phyloP scores from a whole-genome alignment of 1,284 basidiomycete species.

The Fomitopsis betulina region DNA sequence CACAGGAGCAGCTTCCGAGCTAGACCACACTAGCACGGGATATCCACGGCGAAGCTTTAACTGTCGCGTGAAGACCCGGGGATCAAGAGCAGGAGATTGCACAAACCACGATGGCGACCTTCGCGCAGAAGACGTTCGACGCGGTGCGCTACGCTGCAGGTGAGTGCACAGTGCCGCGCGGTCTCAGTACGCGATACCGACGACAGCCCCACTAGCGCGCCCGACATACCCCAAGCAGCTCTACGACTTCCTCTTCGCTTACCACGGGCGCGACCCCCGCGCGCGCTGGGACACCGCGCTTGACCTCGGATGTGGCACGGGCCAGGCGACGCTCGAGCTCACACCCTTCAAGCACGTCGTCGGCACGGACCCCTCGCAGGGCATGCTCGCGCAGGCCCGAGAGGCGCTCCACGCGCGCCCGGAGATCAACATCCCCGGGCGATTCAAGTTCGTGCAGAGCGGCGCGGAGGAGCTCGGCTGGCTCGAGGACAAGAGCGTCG shows the following conservation, averaged over 20 bases:
- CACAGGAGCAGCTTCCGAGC: not conserved
- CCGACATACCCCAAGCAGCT: constrained; percentile 66
- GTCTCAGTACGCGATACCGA: not conserved
- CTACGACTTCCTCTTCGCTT: constrained; percentile 57
- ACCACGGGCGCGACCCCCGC: constrained; percentile 39
- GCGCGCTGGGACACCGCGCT: constrained; percentile 55
- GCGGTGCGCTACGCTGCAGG: constrained; percentile 55
- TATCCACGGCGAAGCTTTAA: not conserved
- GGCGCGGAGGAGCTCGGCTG: constrained; percentile 54
- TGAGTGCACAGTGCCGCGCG: constrained; percentile 6
- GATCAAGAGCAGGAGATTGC: not conserved
- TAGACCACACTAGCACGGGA: too few species aligned
- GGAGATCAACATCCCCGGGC: not conserved
- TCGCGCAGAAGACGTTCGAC: constrained; percentile 60
- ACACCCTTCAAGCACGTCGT: constrained; percentile 57
- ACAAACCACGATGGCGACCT: constrained; percentile 54
- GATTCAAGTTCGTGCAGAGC: constrained; percentile 39
- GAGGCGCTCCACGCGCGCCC: constrained; percentile 14
- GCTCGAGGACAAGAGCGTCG: constrained; percentile 54
- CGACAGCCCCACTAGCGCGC: constrained; percentile 24
- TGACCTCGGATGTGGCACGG: constrained; percentile 84
- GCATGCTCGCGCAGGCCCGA: constrained; percentile 70
- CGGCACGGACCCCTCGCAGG: constrained; percentile 69
- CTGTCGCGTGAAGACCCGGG: not conserved
- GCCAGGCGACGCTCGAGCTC: constrained; percentile 65